Percentiles rank a stretch among this genome's conserved stretches.
These are phyloP conservation scores for Pseudonectria buxi DNA, from an alignment of 2,329 filamentous ascomycete species.

Conservation along the genomic window DNA sequence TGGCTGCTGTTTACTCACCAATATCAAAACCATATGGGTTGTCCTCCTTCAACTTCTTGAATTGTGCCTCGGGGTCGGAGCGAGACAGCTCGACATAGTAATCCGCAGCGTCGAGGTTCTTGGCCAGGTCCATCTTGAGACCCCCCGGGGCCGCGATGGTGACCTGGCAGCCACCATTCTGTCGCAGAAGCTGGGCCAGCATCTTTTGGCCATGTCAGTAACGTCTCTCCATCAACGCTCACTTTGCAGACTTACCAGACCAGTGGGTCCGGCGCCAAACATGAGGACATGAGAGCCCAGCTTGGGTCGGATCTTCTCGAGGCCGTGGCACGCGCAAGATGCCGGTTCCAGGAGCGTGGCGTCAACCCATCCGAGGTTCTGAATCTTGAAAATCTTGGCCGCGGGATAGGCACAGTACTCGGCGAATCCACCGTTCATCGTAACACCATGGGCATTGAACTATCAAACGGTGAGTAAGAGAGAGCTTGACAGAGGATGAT, in stretches of 20 bases:
- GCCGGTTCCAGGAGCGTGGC: slow-evolving; percentile 65
- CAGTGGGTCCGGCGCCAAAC: slow-evolving; percentile 61
- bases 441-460: slow-evolving; percentile 61
- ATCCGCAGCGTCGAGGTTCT: slow-evolving; percentile 48
- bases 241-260: slow-evolving; percentile 39
- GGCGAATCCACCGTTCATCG: slow-evolving; percentile 64
- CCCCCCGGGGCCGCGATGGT: slow-evolving; percentile 63
- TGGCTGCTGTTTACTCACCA: slow-evolving; percentile 28
- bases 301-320: slow-evolving; percentile 62
- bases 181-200: slow-evolving; percentile 55
- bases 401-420: slow-evolving; percentile 55
- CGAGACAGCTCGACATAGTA: slow-evolving; percentile 48
- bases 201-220: slow-evolving; percentile 23
- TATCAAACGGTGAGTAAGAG: slow-evolving; percentile 12
- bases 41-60: slow-evolving; percentile 53
- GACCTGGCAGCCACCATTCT: slow-evolving; percentile 63
- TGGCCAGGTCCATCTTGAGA: slow-evolving; percentile 64
- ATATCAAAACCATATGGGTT: slow-evolving; percentile 71
- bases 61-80: slow-evolving; percentile 50
- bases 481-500: neutral
- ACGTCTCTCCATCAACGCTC: neutral
- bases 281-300: slow-evolving; percentile 59
- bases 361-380: slow-evolving; percentile 60
- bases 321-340: slow-evolving; percentile 63
- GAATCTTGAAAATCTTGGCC: slow-evolving; percentile 55